Evolutionary conservation across 1,284 basidiomycete species (phyloP), one percentile per base, ranked within the genome.

Genomic region (Coriolopsis trogii): DNA sequence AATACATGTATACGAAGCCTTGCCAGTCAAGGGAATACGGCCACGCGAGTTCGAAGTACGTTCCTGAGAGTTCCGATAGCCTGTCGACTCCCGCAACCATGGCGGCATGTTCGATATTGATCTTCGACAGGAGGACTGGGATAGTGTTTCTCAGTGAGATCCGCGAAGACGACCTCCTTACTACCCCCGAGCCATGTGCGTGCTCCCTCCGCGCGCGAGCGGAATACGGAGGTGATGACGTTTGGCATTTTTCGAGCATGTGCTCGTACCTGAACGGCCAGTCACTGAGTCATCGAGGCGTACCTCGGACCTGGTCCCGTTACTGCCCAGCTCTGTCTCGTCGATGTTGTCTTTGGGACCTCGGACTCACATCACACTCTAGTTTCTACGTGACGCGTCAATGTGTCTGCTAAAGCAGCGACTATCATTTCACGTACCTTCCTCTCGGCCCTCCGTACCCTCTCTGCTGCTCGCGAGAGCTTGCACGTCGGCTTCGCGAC

Each of bases 21-120:
- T 45, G 12, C 15, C 36, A 50, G 6, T 50, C 26, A 12, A 50
- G 28, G 21, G 36, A 25, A 18, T 44, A 39, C 21, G 41, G 37
- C 6, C 24, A 29, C n/a, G 29, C 41, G 3, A 44, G 6, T 18
- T 25, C 21, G 21, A 43, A 6, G 7, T 12, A 6, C 6, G 10
- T 9, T 5, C 30, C 39, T 0, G 46, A 21, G 10, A 16, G 12
- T 5, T 30, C 16, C n/a, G n/a, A n/a, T n/a, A n/a, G n/a, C 5
- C 25, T 36, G n/a, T 41, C n/a, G 26, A 23, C 6, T 3, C 0
- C 6, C 10, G 36, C 3, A 6, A 41, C 39, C 6, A 41, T n/a
- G n/a, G n/a, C n/a, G n/a, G n/a, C n/a, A n/a, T n/a, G n/a, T n/a
- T n/a, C n/a, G n/a, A n/a, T n/a, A 4, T 3, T 12, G 4, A 2